phyloP scores from a whole-genome alignment of 768 basidiomycete genomes.

The Suillus bovinus region DNA sequence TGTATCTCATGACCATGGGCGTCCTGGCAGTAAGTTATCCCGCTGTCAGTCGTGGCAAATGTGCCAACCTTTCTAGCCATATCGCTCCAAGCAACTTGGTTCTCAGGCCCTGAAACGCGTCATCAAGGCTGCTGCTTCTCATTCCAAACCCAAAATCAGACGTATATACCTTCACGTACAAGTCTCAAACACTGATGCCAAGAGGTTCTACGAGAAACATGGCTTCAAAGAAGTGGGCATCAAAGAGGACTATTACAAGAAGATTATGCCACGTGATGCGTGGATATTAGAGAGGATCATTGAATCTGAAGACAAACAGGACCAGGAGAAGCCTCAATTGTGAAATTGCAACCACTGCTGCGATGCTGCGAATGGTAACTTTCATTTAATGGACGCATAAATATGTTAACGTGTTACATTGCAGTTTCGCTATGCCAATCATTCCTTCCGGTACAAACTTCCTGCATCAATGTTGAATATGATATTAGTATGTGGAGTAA shows the following conservation, averaged over 20 bases:
- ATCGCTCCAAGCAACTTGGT: slow-evolving; percentile 77
- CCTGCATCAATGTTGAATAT: slow-evolving; percentile 4
- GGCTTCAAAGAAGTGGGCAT: slow-evolving; percentile 72
- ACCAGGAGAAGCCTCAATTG: neutral
- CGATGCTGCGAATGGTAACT: slow-evolving; percentile 2
- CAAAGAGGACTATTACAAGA: slow-evolving; percentile 85
- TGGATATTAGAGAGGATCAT: slow-evolving; percentile 80
- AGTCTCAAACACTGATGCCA: slow-evolving; percentile 74
- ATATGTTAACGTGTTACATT: slow-evolving; percentile 8
- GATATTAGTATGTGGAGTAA: slow-evolving; percentile 8
- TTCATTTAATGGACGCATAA: neutral
- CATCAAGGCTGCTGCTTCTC: slow-evolving; percentile 59
- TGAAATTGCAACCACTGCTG: neutral
- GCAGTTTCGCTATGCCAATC: slow-evolving; percentile 1
- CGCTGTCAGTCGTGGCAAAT: slow-evolving; percentile 14
- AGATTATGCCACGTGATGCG: slow-evolving; percentile 79
- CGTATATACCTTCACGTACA: slow-evolving; percentile 87
- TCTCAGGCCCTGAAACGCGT: slow-evolving; percentile 70
- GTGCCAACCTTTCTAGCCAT: slow-evolving; percentile 50
- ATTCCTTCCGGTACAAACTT: neutral
- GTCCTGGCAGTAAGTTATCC: slow-evolving; percentile 70
- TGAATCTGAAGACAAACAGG: slow-evolving; percentile 14
- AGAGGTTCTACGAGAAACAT: slow-evolving; percentile 80
- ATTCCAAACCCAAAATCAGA: slow-evolving; percentile 60
- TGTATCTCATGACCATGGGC: slow-evolving; percentile 92